Evolutionary conservation across 75 land plant species (phyloP), one percentile per base, ranked within the genome.

Genomic region (Ceratopteris richardii): DNA sequence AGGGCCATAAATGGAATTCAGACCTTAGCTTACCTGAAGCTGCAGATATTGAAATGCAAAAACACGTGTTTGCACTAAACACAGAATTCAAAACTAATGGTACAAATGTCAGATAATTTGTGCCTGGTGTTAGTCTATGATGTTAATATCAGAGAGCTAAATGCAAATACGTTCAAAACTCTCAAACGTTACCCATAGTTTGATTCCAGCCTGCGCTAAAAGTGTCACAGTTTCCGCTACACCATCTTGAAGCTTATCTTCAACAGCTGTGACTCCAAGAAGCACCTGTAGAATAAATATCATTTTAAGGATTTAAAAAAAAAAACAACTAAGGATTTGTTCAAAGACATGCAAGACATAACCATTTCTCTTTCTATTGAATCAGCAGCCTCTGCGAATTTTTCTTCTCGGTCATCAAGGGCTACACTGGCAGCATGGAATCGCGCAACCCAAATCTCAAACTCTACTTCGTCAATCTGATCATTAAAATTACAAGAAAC

Each of bases 311-410:
- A 33, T 3, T 4, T 4, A 33, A 33, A 33, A 3, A 33, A 4
- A 33, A 33, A 33, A 9, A 33, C 3, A 33, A 9, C 37, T 33
- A 33, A 33, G 9, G 9, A n/a, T n/a, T n/a, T n/a, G n/a, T n/a
- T n/a, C 37, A 33, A 33, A 3, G 9, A 9, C 37, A 33, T 3
- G 9, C 37, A 33, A 33, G 9, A 33, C 14, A 46, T 46, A 46
- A 73, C 76, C 76, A 73, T 53, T 51, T 73, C 76, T 0, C 76
- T 64, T 44, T 73, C 76, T 46, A 73, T 73, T 18, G 58, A 60
- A 42, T 73, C 76, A 6, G 76, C 70, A 31, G 61, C 63, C 21
- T 48, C 50, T 27, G 55, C 69, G 2, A 73, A 44, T 29, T 73
- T 67, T 29, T 66, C 70, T 40, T 73, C 69, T 14, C 70, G 54